A percentile compares a stretch with the other conserved stretches of the same genome.
These are phyloP conservation scores for Arthrocladium fulminans DNA, from an alignment of 2,329 filamentous ascomycete species.

Conservation along the genomic window DNA sequence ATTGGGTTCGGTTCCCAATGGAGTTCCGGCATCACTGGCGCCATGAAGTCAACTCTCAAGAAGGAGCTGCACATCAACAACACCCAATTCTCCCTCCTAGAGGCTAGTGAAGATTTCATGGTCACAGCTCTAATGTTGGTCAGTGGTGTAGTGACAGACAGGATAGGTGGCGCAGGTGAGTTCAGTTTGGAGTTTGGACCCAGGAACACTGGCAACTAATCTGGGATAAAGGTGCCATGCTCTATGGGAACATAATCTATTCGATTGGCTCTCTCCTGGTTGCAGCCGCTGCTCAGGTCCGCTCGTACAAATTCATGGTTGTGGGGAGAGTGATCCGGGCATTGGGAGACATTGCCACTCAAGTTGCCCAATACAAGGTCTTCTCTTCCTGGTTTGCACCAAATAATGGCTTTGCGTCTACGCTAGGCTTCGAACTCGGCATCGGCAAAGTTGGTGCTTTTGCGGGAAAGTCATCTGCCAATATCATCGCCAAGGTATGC, in stretches of 20 bases:
- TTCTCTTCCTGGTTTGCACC: constrained; percentile 58
- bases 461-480: constrained; percentile 52
- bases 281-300: constrained; percentile 48
- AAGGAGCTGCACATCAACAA: constrained; percentile 54
- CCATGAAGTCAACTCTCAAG: constrained; percentile 54
- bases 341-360: constrained; percentile 55
- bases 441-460: constrained; percentile 55
- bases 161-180: constrained; percentile 51
- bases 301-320: constrained; percentile 54
- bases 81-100: constrained; percentile 49
- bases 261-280: constrained; percentile 51
- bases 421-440: constrained; percentile 51
- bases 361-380: constrained; percentile 51
- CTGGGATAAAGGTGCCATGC: constrained; percentile 50
- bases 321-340: constrained; percentile 47
- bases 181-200: too few relatives aligned
- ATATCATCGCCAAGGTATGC: constrained; percentile 44
- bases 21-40: constrained; percentile 52
- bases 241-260: constrained; percentile 55
- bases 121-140: constrained; percentile 47
- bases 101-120: constrained; percentile 56
- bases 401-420: constrained; percentile 53
- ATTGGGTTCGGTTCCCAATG: constrained; percentile 54
- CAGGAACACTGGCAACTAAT: too few relatives aligned
- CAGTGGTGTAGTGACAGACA: constrained; percentile 50